Evolutionary conservation across 345 rosid species (phyloP).

Genomic region (Aegle marmelos): DNA sequence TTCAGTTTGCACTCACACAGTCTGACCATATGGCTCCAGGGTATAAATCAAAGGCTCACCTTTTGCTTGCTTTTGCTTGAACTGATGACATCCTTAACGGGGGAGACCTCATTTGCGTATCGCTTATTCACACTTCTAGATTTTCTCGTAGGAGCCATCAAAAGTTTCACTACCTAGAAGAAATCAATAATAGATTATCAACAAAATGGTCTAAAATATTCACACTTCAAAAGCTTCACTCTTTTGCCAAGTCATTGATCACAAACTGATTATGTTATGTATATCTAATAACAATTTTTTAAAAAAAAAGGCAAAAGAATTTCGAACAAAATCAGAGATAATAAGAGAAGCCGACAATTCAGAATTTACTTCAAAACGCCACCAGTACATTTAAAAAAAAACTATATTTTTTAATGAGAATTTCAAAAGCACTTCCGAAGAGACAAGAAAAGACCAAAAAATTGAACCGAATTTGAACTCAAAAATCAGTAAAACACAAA

Average conservation of each 20-base stretch:
- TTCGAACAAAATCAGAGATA: not conserved
- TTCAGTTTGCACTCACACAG: not conserved
- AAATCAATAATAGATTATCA: slow-evolving; percentile 7
- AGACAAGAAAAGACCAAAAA: not conserved
- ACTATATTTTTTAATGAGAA: not conserved
- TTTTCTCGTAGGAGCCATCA: slow-evolving; percentile 80
- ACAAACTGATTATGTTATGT: not conserved
- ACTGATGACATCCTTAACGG: slow-evolving; percentile 52
- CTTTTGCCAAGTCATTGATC: not conserved
- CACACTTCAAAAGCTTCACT: not conserved
- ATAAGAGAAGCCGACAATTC: slow-evolving; percentile 14
- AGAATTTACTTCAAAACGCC: not conserved
- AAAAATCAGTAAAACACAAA: slow-evolving; percentile 6
- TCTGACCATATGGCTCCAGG: not conserved
- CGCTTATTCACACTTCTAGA: slow-evolving; percentile 76
- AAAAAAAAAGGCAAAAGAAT: not conserved
- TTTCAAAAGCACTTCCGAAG: not conserved
- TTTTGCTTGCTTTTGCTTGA: slow-evolving; percentile 56
- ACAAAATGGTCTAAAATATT: not conserved
- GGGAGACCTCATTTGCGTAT: slow-evolving; percentile 60
- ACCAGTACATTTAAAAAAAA: not conserved
- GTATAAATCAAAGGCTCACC: slow-evolving; percentile 41
- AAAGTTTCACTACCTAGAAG: slow-evolving; percentile 27
- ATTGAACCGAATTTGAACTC: slow-evolving; percentile 13
- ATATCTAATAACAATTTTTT: not conserved